A percentile compares a stretch with the other conserved stretches of the same genome.
phyloP scores from a whole-genome alignment of 441 rosid species.

The Populus hybrid region DNA sequence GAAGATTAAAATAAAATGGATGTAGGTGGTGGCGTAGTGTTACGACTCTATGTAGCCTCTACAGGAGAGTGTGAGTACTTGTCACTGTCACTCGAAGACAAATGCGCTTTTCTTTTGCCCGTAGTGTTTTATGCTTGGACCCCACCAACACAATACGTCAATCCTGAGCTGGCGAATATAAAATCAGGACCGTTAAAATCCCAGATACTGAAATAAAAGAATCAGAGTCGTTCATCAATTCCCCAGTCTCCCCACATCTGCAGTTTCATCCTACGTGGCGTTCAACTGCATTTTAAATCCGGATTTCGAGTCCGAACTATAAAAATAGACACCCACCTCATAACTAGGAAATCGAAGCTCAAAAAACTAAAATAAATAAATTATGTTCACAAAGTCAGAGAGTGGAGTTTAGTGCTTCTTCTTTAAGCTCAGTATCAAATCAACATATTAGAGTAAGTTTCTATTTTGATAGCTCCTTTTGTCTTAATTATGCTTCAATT shows the following conservation, averaged over 20 bases:
- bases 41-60: too few species aligned
- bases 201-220: conserved; percentile 4
- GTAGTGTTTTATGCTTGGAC: not conserved
- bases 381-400: not conserved
- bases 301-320: conserved; percentile 61
- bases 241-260: conserved; percentile 13
- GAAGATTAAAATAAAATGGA: too few species aligned
- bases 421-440: not conserved
- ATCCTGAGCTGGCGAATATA: conserved; percentile 14
- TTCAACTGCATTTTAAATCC: conserved; percentile 62
- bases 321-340: conserved; percentile 6
- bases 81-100: not conserved
- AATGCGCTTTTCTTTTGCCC: not conserved
- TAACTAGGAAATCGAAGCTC: not conserved
- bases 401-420: not conserved
- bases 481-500: conserved; percentile 1
- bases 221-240: conserved; percentile 36
- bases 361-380: conserved; percentile 10
- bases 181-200: conserved; percentile 29
- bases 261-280: conserved; percentile 49
- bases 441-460: conserved; percentile 17
- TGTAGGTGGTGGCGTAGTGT: too few species aligned
- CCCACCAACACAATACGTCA: conserved; percentile 15
- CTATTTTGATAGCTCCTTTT: not conserved
- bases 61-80: not conserved